Base-by-base conservation (phyloP, 2,329 filamentous ascomycete genomes). In the Ophiognomonia clavigignenti-juglandacearum region DNA sequence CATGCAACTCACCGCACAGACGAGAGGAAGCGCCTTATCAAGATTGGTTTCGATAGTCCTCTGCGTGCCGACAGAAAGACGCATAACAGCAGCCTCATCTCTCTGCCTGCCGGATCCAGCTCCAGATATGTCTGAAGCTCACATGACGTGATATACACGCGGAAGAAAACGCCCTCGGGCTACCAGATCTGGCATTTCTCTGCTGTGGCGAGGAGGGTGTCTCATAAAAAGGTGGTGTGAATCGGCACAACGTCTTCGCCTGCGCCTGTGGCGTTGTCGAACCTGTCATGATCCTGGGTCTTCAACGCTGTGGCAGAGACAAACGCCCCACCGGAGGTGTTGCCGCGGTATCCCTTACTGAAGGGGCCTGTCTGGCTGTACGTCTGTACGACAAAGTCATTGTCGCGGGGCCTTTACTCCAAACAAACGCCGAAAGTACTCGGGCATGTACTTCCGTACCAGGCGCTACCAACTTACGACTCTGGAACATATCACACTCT, bases 1-100 rank as follows among this genome's bases (percentile, higher is more conserved):
- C n/a, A 47, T 24, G 20, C 6, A 32, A 13, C 6, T 20, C 39
- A 34, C 34, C 39, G 39, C 45, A 48, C 45, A 48, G 45, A 48
- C 35, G 27, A 10, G 13, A 10, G 13, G 27, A 4, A 11, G 22
- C 32, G 39, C 35, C 39, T 43, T 34, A 32, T 34, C 16, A 32
- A 34, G 20, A 31, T 34, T 38, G 24, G 27, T 37, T 43, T 32
- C 45, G 26, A 38, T 43, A 29, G 19, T 43, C 14, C 35, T 16
- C 35, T 39, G 35, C 34, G 39, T 36, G n/a, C 19, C 22, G 23
- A 29, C 35, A 31, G 37, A 24, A n/a, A n/a, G 26, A 45, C 32
- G 42, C 35, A 45, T 13, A 16, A 19, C 42, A 36, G 34, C 42
- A 24, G 16, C 19, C 32, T 18, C 32, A 34, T 18, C 35, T 31